A percentile compares a stretch with the other conserved stretches of the same genome.
Conservation (phyloP, 1,284 basidiomycete genomes). For the Tylopilus sp. region DNA sequence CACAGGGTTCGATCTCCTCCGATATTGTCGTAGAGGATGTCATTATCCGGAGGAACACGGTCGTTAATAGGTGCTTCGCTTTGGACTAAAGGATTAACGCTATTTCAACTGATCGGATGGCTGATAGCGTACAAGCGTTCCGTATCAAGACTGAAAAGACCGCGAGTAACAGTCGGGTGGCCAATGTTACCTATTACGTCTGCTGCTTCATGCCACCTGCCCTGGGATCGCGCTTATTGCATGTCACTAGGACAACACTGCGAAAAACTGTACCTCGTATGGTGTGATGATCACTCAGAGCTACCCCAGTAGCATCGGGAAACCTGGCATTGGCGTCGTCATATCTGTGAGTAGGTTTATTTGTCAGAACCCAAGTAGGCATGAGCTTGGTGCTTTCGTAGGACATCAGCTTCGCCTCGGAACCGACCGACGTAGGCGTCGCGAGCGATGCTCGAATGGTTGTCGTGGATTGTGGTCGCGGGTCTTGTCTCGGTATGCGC, state of each 20-base stretch:
- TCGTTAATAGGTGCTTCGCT: slow-evolving; percentile 38
- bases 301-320: slow-evolving; percentile 43
- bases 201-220: slow-evolving; percentile 3
- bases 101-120: slow-evolving; percentile 4
- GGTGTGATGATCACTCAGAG: slow-evolving; percentile 48
- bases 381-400: slow-evolving; percentile 15
- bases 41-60: slow-evolving; percentile 45
- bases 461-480: slow-evolving; percentile 44
- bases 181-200: slow-evolving; percentile 41
- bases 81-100: neutral
- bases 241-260: slow-evolving; percentile 39
- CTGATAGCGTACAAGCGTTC: slow-evolving; percentile 38
- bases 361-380: neutral
- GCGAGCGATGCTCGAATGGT: slow-evolving; percentile 35
- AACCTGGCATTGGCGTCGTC: slow-evolving; percentile 46
- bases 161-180: slow-evolving; percentile 40
- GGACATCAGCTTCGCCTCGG: slow-evolving; percentile 39
- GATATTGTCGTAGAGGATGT: slow-evolving; percentile 46
- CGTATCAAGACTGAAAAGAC: slow-evolving; percentile 45
- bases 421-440: slow-evolving; percentile 38
- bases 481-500: slow-evolving; percentile 40
- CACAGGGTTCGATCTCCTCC: slow-evolving; percentile 50
- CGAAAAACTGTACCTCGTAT: slow-evolving; percentile 37
- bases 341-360: slow-evolving; percentile 26
- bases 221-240: neutral